A percentile compares a stretch with the other conserved stretches of the same genome.
Conservation (phyloP, 306 rosid species). For the Cicer arietinum region DNA sequence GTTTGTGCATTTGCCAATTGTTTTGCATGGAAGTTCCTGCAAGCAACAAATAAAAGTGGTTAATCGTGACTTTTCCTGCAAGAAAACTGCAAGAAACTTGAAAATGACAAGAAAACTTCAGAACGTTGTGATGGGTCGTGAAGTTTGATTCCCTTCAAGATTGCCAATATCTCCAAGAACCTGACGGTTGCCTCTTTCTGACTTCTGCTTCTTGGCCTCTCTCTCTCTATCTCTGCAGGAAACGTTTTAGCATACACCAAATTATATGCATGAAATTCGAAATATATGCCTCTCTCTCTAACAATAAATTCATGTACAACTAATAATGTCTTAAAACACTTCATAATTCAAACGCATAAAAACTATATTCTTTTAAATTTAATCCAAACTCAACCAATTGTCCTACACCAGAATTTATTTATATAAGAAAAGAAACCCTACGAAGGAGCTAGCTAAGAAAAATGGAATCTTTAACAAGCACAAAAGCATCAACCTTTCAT, state of each 20-base stretch:
- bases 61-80: not conserved
- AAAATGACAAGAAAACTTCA: not conserved
- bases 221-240: not conserved
- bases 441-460: too few species aligned
- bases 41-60: not conserved
- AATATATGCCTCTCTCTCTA: too few species aligned
- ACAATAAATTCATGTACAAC: too few species aligned
- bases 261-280: not conserved
- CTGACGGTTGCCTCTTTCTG: conserved; percentile 1
- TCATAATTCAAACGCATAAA: too few species aligned
- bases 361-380: too few species aligned
- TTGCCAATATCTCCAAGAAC: conserved; percentile 50
- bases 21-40: conserved; percentile 33
- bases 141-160: conserved; percentile 10
- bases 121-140: conserved; percentile 41
- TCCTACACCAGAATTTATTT: too few species aligned
- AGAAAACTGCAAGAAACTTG: not conserved
- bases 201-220: not conserved
- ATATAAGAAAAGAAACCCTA: too few species aligned
- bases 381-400: too few species aligned
- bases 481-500: too few species aligned
- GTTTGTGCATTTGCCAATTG: conserved; percentile 34
- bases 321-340: too few species aligned
- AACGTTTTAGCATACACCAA: not conserved
- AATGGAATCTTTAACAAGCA: too few species aligned